Evolutionary conservation across 495 filamentous ascomycete species (phyloP), one percentile per base, ranked within the genome.

Genomic region (Cladorrhinum samala): DNA sequence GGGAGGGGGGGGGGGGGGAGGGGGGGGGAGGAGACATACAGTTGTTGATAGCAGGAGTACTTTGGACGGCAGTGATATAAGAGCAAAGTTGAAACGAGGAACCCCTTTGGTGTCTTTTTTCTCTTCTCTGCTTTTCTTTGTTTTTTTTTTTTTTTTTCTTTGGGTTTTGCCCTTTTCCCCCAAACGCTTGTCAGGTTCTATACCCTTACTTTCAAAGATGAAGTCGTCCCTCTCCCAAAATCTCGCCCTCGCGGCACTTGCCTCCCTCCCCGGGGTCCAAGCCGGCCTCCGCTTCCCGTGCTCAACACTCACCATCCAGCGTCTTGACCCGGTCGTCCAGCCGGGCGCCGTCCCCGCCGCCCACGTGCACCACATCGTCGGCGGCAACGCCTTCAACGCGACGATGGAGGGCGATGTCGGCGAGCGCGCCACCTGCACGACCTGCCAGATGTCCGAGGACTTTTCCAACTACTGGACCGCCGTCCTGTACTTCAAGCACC

Each of bases 341-440:
- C 69, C 70, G 7, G 70, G 66, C 21, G 45, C 53, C 9, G 59
- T 54, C 46, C 71, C 72, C 2, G 69, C 74, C 0, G 59, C 72
- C 3, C 75, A 78, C 49, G 61, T 78, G 36, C 75, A 77, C 53
- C 70, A 74, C 37, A 72, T 77, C 19, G 72, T 74, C 2, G 75
- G 75, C 41, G 75, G 75, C 43, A 75, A 77, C 62, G 70, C 68
- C 41, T 77, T 77, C 66, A 72, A 74, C 49, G 70, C 71, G 21
- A 67, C 71, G 24, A 76, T 76, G 75, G 64, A 71, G 16, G 71
- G 70, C n/a, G 74, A 77, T 33, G 66, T 76, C n/a, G 69, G 70
- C 8, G 66, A 64, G 58, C 50, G 66, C 45, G 72, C 62, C 9
- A 71, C 56, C 16, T 64, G 61, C 44, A 64, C 61, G 3, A 64